Percentiles rank a stretch among this genome's conserved stretches.
These are phyloP conservation scores for Zostera marina DNA, from an alignment of 116 monocot genomes.

Conservation along the genomic window DNA sequence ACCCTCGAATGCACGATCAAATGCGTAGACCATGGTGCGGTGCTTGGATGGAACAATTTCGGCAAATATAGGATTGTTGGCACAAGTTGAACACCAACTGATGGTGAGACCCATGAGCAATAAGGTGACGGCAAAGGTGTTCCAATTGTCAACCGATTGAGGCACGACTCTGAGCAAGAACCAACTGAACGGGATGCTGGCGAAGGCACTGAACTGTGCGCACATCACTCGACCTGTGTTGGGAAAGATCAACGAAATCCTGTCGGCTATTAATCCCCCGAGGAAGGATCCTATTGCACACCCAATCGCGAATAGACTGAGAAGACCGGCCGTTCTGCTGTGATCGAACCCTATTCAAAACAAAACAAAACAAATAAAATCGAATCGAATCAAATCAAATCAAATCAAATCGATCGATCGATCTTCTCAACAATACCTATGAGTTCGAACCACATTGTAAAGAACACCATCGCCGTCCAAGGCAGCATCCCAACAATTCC, in stretches of 20 bases:
- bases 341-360: slow-evolving; percentile 57
- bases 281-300: slow-evolving; percentile 58
- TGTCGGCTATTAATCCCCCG: slow-evolving; percentile 62
- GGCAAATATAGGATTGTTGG: slow-evolving; percentile 92
- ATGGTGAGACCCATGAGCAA: slow-evolving; percentile 82
- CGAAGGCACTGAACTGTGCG: slow-evolving; percentile 91
- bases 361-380: neutral
- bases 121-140: slow-evolving; percentile 39
- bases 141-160: slow-evolving; percentile 36
- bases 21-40: slow-evolving; percentile 92
- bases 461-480: slow-evolving; percentile 92
- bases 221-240: slow-evolving; percentile 64
- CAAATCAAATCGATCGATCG: too few species aligned
- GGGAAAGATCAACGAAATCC: slow-evolving; percentile 35
- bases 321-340: slow-evolving; percentile 52
- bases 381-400: too few species aligned
- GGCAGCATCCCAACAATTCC: slow-evolving; percentile 83
- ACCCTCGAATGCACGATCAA: slow-evolving; percentile 83
- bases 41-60: slow-evolving; percentile 78
- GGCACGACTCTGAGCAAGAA: slow-evolving; percentile 53
- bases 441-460: slow-evolving; percentile 98
- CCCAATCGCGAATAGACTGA: slow-evolving; percentile 68
- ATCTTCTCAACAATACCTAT: slow-evolving; percentile 72
- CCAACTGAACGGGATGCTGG: slow-evolving; percentile 81
- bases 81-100: slow-evolving; percentile 85